Conservation (phyloP, 768 basidiomycete species). For the Boletus pseudo-olivaceus region DNA sequence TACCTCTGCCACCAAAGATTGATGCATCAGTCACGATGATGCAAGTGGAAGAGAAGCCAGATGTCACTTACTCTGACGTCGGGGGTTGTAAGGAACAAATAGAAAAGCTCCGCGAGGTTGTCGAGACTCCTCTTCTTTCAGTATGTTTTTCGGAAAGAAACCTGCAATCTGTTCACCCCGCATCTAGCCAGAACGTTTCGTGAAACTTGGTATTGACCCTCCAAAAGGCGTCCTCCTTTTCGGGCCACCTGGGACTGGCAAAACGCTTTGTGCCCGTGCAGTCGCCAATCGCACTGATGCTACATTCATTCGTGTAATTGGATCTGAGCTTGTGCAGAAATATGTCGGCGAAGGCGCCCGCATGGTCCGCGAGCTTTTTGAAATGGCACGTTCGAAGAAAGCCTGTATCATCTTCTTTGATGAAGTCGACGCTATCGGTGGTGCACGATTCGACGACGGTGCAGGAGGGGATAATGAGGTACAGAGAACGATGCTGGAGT, state of each 20-base stretch:
- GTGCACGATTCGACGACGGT: slow-evolving; percentile 96
- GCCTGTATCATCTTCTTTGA: slow-evolving; percentile 99
- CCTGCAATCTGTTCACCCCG: slow-evolving; percentile 14
- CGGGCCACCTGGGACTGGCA: slow-evolving; percentile 97
- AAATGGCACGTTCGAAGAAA: slow-evolving; percentile 98
- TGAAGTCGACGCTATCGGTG: slow-evolving; percentile 97
- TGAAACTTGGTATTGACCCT: slow-evolving; percentile 97
- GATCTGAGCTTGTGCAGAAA: slow-evolving; percentile 99
- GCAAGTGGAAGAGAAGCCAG: slow-evolving; percentile 99
- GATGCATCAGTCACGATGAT: slow-evolving; percentile 99
- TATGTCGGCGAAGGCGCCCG: slow-evolving; percentile 99
- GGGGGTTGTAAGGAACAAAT: slow-evolving; percentile 99
- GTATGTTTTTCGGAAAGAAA: slow-evolving; percentile 44
- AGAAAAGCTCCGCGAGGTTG: slow-evolving; percentile 97
- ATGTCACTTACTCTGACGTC: slow-evolving; percentile 96
- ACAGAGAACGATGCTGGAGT: slow-evolving; percentile 97
- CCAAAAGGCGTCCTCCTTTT: slow-evolving; percentile 97
- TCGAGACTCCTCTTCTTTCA: slow-evolving; percentile 91
- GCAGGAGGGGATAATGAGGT: slow-evolving; percentile 99
- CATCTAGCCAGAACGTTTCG: slow-evolving; percentile 93
- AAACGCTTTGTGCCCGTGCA: slow-evolving; percentile 96
- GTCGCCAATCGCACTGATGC: slow-evolving; percentile 99
- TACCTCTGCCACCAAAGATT: slow-evolving; percentile 97
- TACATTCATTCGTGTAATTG: slow-evolving; percentile 98
- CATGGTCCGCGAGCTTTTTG: slow-evolving; percentile 98